Conservation (phyloP, 495 filamentous ascomycete genomes). For the Podospora tetraspora region DNA sequence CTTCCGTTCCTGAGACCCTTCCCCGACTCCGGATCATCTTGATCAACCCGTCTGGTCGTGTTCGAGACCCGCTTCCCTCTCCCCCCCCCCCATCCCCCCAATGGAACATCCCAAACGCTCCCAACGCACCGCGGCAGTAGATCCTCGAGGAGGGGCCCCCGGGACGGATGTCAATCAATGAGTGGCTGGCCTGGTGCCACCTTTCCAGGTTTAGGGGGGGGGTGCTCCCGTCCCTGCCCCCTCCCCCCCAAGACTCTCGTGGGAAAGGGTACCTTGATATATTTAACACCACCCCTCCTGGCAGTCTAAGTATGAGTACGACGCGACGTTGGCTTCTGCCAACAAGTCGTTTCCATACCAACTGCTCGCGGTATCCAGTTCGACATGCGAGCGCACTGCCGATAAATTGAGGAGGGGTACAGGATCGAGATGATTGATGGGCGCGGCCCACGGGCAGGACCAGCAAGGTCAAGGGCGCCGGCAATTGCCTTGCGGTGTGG, state of each 20-base stretch:
- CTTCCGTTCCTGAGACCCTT: neutral
- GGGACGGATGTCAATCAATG: neutral
- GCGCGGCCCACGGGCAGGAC: neutral
- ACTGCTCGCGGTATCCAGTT: neutral
- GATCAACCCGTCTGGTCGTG: neutral
- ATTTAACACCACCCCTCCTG: neutral
- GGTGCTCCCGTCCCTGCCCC: conserved; percentile 1
- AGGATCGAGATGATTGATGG: neutral
- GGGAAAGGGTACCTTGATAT: conserved; percentile 19
- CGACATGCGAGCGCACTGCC: neutral
- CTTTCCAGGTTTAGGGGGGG: neutral
- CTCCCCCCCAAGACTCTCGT: conserved; percentile 1
- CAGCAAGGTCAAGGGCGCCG: neutral
- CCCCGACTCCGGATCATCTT: neutral
- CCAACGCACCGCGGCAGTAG: neutral
- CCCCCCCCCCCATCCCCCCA: neutral
- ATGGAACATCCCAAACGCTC: neutral
- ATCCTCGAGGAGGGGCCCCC: neutral
- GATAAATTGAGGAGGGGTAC: conserved; percentile 12
- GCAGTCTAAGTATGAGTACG: neutral
- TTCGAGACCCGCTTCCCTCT: neutral
- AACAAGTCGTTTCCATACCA: neutral
- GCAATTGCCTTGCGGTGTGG: neutral
- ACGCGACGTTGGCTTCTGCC: neutral
- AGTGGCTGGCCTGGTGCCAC: conserved; percentile 2